Evolutionary conservation across 306 rosid genomes (phyloP).

Genomic region (Quercus suber): DNA sequence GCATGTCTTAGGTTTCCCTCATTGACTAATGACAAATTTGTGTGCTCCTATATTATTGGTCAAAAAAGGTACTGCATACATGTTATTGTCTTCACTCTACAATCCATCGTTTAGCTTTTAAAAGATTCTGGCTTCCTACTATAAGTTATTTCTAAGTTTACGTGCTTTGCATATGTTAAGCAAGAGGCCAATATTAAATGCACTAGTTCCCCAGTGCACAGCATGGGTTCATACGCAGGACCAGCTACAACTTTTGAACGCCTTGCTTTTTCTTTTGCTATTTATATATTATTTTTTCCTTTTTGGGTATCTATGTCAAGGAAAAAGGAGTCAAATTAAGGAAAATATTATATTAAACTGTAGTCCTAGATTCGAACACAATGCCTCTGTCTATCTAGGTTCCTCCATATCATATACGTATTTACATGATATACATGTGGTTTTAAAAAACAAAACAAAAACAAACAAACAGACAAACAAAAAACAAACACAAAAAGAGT

Average conservation of each 20-base stretch:
- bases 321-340: slow-evolving; percentile 25
- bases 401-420: slow-evolving; percentile 2
- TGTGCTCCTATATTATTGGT: slow-evolving; percentile 15
- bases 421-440: not conserved
- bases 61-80: slow-evolving; percentile 27
- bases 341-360: slow-evolving; percentile 12
- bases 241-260: slow-evolving; percentile 27
- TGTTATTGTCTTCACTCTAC: slow-evolving; percentile 30
- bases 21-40: slow-evolving; percentile 29
- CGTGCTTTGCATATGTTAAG: slow-evolving; percentile 41
- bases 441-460: not conserved
- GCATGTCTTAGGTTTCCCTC: slow-evolving; percentile 5
- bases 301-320: slow-evolving; percentile 22
- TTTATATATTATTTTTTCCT: not conserved
- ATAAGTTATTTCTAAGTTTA: slow-evolving; percentile 34
- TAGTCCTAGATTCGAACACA: slow-evolving; percentile 17
- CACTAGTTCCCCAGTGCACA: slow-evolving; percentile 48
- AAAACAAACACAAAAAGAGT: not conserved
- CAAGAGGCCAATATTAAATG: slow-evolving; percentile 41
- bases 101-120: slow-evolving; percentile 30
- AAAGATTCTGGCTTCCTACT: slow-evolving; percentile 39
- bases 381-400: slow-evolving; percentile 9
- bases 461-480: not conserved
- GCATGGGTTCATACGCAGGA: slow-evolving; percentile 38
- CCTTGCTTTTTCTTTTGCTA: slow-evolving; percentile 15